phyloP scores from a whole-genome alignment of 1,139 yeast species.

The Pichia sp. region DNA sequence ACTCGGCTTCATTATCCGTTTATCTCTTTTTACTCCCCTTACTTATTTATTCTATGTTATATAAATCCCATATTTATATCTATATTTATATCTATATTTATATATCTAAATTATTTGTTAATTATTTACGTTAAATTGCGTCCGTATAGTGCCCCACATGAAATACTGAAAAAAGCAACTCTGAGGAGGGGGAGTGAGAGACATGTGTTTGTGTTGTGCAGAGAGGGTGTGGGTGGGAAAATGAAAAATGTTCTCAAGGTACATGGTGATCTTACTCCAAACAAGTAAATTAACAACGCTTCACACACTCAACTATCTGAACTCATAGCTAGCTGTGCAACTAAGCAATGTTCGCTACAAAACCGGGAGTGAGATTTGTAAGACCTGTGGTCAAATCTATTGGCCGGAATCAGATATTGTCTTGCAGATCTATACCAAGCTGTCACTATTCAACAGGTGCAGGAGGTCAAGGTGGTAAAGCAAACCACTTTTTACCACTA shows the following conservation, averaged over 20 bases:
- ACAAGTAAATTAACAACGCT: background rate
- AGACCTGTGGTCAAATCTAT: background rate
- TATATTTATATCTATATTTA: background rate
- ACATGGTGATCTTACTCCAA: background rate
- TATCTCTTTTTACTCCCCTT: background rate
- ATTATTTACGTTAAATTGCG: background rate
- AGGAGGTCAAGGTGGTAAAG: conserved; percentile 5
- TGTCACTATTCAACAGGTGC: conserved; percentile 12
- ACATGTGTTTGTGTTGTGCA: background rate
- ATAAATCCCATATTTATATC: no score
- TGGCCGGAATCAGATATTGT: background rate
- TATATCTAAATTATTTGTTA: conserved; percentile 1
- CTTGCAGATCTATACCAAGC: background rate
- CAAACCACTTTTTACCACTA: conserved; percentile 27
- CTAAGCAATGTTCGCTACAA: background rate
- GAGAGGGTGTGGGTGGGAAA: background rate
- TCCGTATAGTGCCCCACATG: background rate
- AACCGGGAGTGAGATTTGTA: background rate
- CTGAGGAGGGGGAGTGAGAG: background rate
- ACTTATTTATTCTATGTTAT: background rate
- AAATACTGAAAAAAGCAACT: no score
- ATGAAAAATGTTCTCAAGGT: background rate
- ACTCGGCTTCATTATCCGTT: background rate
- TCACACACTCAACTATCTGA: background rate
- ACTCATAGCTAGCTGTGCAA: background rate